phyloP scores from a whole-genome alignment of 2,329 filamentous ascomycete species.

The Domatiomyces catenatus region DNA sequence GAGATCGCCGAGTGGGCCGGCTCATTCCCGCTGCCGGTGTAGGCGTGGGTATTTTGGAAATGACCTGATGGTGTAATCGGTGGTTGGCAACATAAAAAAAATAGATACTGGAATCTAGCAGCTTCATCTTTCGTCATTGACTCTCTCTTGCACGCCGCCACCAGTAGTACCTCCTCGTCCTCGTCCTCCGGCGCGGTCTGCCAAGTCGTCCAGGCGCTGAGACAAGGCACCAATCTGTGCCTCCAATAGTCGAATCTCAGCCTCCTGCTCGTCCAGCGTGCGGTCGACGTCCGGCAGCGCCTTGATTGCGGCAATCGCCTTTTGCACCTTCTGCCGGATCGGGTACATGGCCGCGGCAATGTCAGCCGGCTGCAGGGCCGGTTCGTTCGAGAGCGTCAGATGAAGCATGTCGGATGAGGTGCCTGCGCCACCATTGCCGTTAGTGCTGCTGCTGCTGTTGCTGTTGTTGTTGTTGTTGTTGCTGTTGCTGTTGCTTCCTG shows the following conservation, averaged over 20 bases:
- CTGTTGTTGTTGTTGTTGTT: conserved; percentile 27
- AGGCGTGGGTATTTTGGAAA: conserved; percentile 13
- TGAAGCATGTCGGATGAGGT: conserved; percentile 22
- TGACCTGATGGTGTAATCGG: neutral
- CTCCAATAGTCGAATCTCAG: conserved; percentile 29
- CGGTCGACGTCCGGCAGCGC: conserved; percentile 30
- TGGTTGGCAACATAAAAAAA: neutral
- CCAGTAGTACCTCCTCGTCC: neutral
- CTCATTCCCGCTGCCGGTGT: conserved; percentile 81
- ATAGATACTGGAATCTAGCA: neutral
- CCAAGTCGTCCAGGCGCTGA: conserved; percentile 21
- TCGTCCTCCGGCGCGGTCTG: neutral
- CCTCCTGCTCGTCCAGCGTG: conserved; percentile 29
- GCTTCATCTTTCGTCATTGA: neutral
- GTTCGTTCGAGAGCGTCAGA: conserved; percentile 1
- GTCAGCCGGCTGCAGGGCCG: conserved; percentile 29
- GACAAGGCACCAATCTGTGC: conserved; percentile 25
- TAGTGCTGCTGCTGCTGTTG: conserved; percentile 26
- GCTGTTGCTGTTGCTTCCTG: conserved; percentile 28
- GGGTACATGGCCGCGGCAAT: conserved; percentile 58
- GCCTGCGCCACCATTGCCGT: conserved; percentile 17
- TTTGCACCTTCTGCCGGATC: conserved; percentile 70
- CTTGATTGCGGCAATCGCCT: conserved; percentile 43
- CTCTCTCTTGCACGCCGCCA: neutral
- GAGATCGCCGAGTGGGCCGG: conserved; percentile 80